Percentiles rank a stretch among this genome's conserved stretches.
phyloP scores from a whole-genome alignment of 2,329 filamentous ascomycete genomes.

The Ceratocystiopsis minuta region DNA sequence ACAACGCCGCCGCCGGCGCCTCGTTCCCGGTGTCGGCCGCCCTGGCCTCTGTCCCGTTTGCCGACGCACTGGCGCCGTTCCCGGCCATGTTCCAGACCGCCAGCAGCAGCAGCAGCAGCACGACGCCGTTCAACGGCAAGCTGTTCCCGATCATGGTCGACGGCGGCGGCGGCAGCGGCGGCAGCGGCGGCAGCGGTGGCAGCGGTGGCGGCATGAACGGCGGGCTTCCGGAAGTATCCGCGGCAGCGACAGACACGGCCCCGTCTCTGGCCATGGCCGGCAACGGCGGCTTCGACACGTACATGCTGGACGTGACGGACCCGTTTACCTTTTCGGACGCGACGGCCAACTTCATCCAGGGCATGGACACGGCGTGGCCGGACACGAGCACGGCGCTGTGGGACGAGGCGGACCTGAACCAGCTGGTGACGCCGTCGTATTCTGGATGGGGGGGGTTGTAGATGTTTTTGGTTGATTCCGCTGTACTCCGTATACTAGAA shows the following conservation, averaged over 20 bases:
- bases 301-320: not conserved
- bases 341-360: constrained; percentile 13
- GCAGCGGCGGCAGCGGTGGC: not conserved
- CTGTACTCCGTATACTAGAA: too few species aligned
- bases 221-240: too few species aligned
- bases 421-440: constrained; percentile 3
- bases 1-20: too few species aligned
- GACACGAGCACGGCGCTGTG: constrained; percentile 4
- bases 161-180: not conserved
- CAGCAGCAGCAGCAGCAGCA: not conserved
- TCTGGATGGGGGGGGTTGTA: too few species aligned
- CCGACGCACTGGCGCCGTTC: not conserved
- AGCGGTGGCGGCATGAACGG: too few species aligned
- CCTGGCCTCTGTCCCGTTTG: too few species aligned
- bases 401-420: constrained; percentile 5
- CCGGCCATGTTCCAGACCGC: not conserved
- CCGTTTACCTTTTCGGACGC: constrained; percentile 9
- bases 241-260: too few species aligned
- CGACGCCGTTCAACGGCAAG: too few species aligned
- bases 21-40: too few species aligned
- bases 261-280: not conserved
- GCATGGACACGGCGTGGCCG: constrained; percentile 9
- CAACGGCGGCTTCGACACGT: too few species aligned
- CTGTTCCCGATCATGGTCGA: too few species aligned
- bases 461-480: too few species aligned